Conservation (phyloP, 2,329 filamentous ascomycete genomes). For the Phyllosticta citrichinensis region DNA sequence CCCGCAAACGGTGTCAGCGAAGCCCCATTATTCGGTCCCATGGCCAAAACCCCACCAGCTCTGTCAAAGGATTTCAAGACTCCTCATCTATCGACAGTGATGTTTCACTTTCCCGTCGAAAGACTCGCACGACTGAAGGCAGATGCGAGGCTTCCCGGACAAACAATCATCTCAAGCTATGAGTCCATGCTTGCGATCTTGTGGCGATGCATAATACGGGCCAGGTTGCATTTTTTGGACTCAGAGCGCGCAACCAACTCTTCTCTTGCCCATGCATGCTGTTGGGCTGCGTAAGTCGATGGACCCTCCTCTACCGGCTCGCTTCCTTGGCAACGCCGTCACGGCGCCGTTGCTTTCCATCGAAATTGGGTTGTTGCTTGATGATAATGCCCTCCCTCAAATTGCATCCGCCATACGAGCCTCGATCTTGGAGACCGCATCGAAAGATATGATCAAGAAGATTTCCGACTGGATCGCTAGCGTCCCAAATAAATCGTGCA, state of each 20-base stretch:
- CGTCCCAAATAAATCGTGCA: slow-evolving; percentile 16
- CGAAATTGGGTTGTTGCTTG: slow-evolving; percentile 12
- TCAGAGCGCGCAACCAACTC: slow-evolving; percentile 10
- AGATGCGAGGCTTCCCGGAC: slow-evolving; percentile 4
- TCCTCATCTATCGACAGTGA: slow-evolving; percentile 14
- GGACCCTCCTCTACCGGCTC: slow-evolving; percentile 16
- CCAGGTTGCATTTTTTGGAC: slow-evolving; percentile 14
- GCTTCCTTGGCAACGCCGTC: slow-evolving; percentile 17
- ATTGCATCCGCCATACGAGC: slow-evolving; percentile 17
- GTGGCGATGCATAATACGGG: slow-evolving; percentile 16
- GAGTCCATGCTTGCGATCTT: slow-evolving; percentile 19
- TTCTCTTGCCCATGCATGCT: slow-evolving; percentile 18
- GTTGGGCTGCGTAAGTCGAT: slow-evolving; percentile 16
- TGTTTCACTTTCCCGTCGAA: slow-evolving; percentile 18
- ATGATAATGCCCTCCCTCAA: slow-evolving; percentile 11
- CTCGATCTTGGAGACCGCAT: slow-evolving; percentile 16
- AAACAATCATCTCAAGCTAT: slow-evolving; percentile 18
- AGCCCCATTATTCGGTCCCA: slow-evolving; percentile 11
- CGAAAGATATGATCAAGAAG: slow-evolving; percentile 13
- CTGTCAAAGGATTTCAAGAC: slow-evolving; percentile 18
- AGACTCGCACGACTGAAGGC: slow-evolving; percentile 15
- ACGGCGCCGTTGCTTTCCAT: slow-evolving; percentile 13
- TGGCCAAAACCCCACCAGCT: slow-evolving; percentile 12
- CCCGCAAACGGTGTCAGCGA: not conserved
- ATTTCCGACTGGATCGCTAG: slow-evolving; percentile 18